Percentiles rank a stretch among this genome's conserved stretches.
phyloP scores from a whole-genome alignment of 2,329 filamentous ascomycete species.

The Phialophora tarda region DNA sequence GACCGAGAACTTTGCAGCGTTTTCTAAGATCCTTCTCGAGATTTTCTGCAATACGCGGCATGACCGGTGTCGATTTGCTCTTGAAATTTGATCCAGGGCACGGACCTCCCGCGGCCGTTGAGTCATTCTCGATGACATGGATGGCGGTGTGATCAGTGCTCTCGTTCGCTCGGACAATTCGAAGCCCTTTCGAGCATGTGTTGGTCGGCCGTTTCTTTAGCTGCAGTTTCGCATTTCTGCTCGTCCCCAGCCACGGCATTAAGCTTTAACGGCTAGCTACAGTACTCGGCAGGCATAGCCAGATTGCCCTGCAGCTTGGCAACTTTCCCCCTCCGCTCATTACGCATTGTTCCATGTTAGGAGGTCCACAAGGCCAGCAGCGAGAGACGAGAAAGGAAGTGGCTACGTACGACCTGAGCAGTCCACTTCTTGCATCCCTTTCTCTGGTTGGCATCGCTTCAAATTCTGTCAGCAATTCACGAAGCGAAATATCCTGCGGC shows the following conservation, averaged over 20 bases:
- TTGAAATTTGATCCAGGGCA: background rate
- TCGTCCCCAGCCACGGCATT: background rate
- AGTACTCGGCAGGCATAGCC: no score
- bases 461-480: background rate
- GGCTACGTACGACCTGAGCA: background rate
- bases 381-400: background rate
- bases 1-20: background rate
- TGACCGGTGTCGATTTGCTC: background rate
- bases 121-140: background rate
- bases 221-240: background rate
- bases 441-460: slow-evolving; percentile 3
- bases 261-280: background rate
- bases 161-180: background rate
- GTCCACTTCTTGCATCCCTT: background rate
- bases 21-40: background rate
- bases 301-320: background rate
- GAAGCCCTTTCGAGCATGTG: background rate
- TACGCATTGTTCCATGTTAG: background rate
- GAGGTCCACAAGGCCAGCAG: background rate
- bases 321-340: background rate
- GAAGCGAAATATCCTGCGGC: slow-evolving; percentile 13
- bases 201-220: background rate
- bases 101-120: background rate
- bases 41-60: background rate
- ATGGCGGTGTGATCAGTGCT: background rate